Evolutionary conservation across 345 rosid genomes (phyloP).

Genomic region (Zanthoxylum bungeanum): DNA sequence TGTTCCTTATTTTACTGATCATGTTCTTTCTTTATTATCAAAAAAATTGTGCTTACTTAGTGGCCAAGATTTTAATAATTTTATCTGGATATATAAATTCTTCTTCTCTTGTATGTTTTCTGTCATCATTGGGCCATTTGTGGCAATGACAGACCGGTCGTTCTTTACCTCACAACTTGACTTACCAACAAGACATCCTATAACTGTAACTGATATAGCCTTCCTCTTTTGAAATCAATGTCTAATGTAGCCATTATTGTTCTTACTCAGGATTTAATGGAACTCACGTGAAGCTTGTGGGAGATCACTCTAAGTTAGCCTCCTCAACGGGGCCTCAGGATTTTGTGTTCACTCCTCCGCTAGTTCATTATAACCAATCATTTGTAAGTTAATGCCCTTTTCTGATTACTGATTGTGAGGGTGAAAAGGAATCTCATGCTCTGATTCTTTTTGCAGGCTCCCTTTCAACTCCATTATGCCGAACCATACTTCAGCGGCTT

Average conservation of each 20-base stretch:
- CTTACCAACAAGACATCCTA: background rate
- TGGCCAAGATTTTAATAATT: background rate
- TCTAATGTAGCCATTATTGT: constrained; percentile 14
- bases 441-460: constrained; percentile 33
- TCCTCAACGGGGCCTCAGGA: constrained; percentile 44
- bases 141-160: background rate
- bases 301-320: constrained; percentile 33
- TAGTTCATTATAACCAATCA: constrained; percentile 36
- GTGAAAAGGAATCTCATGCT: constrained; percentile 17
- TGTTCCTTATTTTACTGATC: background rate
- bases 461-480: constrained; percentile 43
- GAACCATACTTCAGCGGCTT: constrained; percentile 53
- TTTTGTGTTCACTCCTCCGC: constrained; percentile 40
- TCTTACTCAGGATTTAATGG: constrained; percentile 44
- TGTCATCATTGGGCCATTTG: background rate
- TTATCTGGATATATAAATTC: background rate
- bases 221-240: background rate
- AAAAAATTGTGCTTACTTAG: background rate
- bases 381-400: constrained; percentile 29
- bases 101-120: background rate
- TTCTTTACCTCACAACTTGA: background rate
- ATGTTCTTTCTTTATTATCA: background rate
- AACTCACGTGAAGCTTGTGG: constrained; percentile 34
- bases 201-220: background rate
- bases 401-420: constrained; percentile 5